Conservation (phyloP, 1,139 yeast species). For the Pichia sp. region DNA sequence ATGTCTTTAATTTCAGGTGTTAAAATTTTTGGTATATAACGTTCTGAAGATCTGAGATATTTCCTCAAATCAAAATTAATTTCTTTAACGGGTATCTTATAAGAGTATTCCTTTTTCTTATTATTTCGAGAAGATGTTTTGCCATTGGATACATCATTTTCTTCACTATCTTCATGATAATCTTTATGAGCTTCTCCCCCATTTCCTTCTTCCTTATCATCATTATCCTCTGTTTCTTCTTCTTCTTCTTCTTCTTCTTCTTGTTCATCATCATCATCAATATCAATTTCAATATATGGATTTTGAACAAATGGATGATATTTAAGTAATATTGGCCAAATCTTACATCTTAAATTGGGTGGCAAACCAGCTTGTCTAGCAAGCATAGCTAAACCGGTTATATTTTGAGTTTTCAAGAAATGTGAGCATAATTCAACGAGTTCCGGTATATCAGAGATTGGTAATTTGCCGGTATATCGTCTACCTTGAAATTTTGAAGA, state of each 20-base stretch:
- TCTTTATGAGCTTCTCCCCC: slow-evolving; percentile 15
- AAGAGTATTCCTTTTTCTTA: no score
- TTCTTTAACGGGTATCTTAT: slow-evolving; percentile 30
- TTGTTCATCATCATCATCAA: slow-evolving; percentile 17
- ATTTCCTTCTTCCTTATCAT: slow-evolving; percentile 10
- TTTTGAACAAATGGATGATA: slow-evolving; percentile 79
- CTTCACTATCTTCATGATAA: slow-evolving; percentile 10
- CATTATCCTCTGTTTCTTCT: slow-evolving; percentile 16
- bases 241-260: slow-evolving; percentile 17
- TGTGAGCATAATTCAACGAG: slow-evolving; percentile 28
- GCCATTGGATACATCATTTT: not conserved
- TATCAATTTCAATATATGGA: slow-evolving; percentile 39
- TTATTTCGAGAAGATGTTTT: no score
- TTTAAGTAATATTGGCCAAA: slow-evolving; percentile 80
- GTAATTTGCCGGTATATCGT: slow-evolving; percentile 28
- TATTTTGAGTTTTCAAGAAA: slow-evolving; percentile 47
- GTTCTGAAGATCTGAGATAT: slow-evolving; percentile 39
- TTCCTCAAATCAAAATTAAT: slow-evolving; percentile 48
- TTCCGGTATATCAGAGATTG: slow-evolving; percentile 29
- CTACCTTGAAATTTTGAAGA: slow-evolving; percentile 21
- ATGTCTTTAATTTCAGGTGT: slow-evolving; percentile 26
- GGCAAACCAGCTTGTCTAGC: slow-evolving; percentile 86
- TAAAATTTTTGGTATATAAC: slow-evolving; percentile 24
- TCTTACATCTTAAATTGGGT: slow-evolving; percentile 66
- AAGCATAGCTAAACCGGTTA: slow-evolving; percentile 66